Base-by-base conservation (phyloP, 306 rosid genomes). In the Ziziphus jujuba region DNA sequence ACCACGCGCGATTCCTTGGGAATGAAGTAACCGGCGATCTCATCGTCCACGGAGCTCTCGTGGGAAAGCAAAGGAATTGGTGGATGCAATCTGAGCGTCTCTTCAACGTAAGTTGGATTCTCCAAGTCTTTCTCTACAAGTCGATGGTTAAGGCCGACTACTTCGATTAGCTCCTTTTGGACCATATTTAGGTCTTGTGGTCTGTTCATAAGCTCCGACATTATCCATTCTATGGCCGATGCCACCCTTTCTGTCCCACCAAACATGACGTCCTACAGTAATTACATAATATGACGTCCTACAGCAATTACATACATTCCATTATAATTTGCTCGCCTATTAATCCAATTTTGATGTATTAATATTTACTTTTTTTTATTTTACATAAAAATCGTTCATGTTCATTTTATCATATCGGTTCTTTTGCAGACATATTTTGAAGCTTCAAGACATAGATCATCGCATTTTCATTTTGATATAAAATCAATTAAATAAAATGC, bases 171-270 rank as follows among this genome's bases (percentile, higher is more conserved):
- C 73, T 89, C 90, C 40, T 77, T 76, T 70, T 92, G 96, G 43
- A 84, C 95, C 61, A 47, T 59, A 59, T 78, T 82, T 0, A 84
- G 70, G 0, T 92, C 95, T 7, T 89, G 81, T 11, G 96, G 96
- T 72, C 75, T 80, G 65, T 44, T 87, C 84, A 92, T 89, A 0
- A 92, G 36, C 79, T 92, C 95, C 8, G 96, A 38, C 84, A 92
- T 82, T 53, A 86, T 85, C 98, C 98, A 92, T 63, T 92, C 98
- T 2, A 92, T 89, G 1, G 95, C 96, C 4, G 98, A 92, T 7
- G 96, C 98, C 12, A 92, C 96, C 3, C 96, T 92, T 76, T 92
- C 98, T 0, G 98, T 92, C 28, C 98, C 98, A 35, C 98, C 98
- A 20, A 92, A 92, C 98, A 92, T 92, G 6, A 92, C 96, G 20